These are phyloP conservation scores for Pyrenophora teres DNA, from an alignment of 2,329 filamentous ascomycete species.

Conservation along the genomic window DNA sequence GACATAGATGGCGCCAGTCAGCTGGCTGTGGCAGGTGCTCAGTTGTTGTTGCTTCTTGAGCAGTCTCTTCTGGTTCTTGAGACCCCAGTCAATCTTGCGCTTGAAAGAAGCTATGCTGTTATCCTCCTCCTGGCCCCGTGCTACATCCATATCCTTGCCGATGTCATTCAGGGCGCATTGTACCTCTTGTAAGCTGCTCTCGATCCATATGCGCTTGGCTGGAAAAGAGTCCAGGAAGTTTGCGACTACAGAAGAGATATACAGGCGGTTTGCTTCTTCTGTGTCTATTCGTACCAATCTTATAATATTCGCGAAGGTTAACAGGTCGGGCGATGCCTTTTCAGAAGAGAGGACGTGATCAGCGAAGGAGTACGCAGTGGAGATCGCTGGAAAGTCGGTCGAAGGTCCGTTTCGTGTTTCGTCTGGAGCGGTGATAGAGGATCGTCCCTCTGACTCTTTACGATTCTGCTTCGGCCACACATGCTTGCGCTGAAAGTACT, in stretches of 20 bases:
- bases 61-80: slow-evolving; percentile 36
- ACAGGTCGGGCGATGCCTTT: slow-evolving; percentile 31
- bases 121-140: slow-evolving; percentile 28
- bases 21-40: slow-evolving; percentile 31
- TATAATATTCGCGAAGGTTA: slow-evolving; percentile 31
- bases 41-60: slow-evolving; percentile 26
- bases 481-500: slow-evolving; percentile 21
- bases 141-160: slow-evolving; percentile 34
- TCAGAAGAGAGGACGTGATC: slow-evolving; percentile 29
- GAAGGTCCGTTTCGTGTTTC: slow-evolving; percentile 15
- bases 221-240: slow-evolving; percentile 31
- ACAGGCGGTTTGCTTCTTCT: slow-evolving; percentile 35
- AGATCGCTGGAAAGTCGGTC: slow-evolving; percentile 23
- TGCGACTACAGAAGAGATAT: slow-evolving; percentile 20
- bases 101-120: slow-evolving; percentile 25
- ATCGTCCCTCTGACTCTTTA: slow-evolving; percentile 8
- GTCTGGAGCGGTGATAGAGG: slow-evolving; percentile 1
- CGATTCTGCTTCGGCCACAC: slow-evolving; percentile 11
- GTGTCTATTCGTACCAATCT: slow-evolving; percentile 35
- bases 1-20: slow-evolving; percentile 32
- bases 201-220: slow-evolving; percentile 31
- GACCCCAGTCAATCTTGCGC: slow-evolving; percentile 38
- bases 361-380: slow-evolving; percentile 35
- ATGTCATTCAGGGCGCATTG: slow-evolving; percentile 36
- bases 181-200: slow-evolving; percentile 29